These are phyloP conservation scores for Pholiota conissans DNA, from an alignment of 768 basidiomycete genomes.

Conservation along the genomic window DNA sequence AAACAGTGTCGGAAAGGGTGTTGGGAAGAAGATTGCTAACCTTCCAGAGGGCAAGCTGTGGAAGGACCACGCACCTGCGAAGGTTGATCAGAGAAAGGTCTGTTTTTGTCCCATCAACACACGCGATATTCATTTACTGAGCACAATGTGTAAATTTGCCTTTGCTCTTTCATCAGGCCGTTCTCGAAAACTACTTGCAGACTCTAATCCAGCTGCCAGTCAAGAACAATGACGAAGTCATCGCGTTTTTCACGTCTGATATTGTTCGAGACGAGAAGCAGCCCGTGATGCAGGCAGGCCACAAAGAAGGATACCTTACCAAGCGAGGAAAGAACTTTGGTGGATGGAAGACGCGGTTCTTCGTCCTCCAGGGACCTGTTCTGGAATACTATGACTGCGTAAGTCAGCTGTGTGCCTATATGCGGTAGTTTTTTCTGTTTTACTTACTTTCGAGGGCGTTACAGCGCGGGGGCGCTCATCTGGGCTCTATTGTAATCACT, in stretches of 20 bases:
- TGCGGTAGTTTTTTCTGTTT: not conserved
- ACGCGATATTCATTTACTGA: constrained; percentile 6
- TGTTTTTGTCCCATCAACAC: constrained; percentile 22
- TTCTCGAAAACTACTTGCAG: constrained; percentile 86
- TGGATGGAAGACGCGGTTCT: constrained; percentile 96
- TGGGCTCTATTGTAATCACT: constrained; percentile 89
- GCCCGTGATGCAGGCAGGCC: constrained; percentile 76
- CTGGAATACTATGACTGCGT: constrained; percentile 96
- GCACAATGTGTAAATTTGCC: not conserved
- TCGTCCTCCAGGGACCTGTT: constrained; percentile 87
- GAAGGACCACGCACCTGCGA: constrained; percentile 96
- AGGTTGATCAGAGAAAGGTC: constrained; percentile 95
- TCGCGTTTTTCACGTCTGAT: constrained; percentile 91
- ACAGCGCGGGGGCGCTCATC: constrained; percentile 84
- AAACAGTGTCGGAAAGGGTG: constrained; percentile 60
- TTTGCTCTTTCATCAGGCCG: constrained; percentile 41
- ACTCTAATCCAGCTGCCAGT: constrained; percentile 78
- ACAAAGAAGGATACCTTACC: constrained; percentile 95
- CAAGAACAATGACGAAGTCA: constrained; percentile 86
- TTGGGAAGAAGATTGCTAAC: constrained; percentile 74
- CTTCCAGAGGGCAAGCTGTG: constrained; percentile 93
- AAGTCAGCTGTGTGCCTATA: constrained; percentile 34
- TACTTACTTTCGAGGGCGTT: constrained; percentile 3
- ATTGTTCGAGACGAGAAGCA: constrained; percentile 75
- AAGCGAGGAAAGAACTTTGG: constrained; percentile 98